Conservation (phyloP, 2,329 filamentous ascomycete genomes). For the Calonectria montana region DNA sequence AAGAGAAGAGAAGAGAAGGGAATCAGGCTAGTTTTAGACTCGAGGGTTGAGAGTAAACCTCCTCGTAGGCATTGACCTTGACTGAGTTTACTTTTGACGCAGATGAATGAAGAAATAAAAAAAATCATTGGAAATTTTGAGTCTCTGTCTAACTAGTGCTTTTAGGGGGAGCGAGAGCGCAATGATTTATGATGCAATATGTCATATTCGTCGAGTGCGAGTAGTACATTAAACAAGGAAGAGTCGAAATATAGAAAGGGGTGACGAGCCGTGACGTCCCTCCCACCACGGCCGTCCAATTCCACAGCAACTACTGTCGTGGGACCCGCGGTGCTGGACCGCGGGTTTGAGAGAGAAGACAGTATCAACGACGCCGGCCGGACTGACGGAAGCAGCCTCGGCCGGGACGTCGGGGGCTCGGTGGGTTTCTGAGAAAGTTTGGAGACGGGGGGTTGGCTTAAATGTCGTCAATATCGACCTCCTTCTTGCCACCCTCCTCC, state of each 20-base stretch:
- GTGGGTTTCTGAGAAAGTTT: constrained; percentile 30
- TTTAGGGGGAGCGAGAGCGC: constrained; percentile 34
- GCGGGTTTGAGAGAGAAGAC: constrained; percentile 73
- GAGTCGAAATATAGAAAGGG: constrained; percentile 35
- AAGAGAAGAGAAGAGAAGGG: not conserved
- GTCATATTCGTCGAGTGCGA: constrained; percentile 40
- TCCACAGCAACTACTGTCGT: constrained; percentile 61
- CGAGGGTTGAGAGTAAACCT: not conserved
- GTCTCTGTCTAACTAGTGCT: constrained; percentile 42
- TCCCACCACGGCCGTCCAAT: constrained; percentile 64
- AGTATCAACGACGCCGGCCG: constrained; percentile 55
- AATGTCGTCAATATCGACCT: constrained; percentile 96
- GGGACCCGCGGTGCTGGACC: constrained; percentile 44
- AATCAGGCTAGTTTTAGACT: not conserved
- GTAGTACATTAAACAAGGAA: constrained; percentile 32
- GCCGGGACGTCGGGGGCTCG: constrained; percentile 37
- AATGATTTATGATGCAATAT: constrained; percentile 36
- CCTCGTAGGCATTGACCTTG: not conserved
- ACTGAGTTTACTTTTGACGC: constrained; percentile 2
- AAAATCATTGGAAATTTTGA: constrained; percentile 38
- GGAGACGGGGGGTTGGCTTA: constrained; percentile 57
- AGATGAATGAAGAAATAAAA: constrained; percentile 28
- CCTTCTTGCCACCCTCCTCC: constrained; percentile 73
- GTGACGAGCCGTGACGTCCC: constrained; percentile 67
- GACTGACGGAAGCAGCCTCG: constrained; percentile 4